A percentile compares a stretch with the other conserved stretches of the same genome.
Conservation (phyloP, 805 yeast genomes). For the Suhomyces faveliae region DNA sequence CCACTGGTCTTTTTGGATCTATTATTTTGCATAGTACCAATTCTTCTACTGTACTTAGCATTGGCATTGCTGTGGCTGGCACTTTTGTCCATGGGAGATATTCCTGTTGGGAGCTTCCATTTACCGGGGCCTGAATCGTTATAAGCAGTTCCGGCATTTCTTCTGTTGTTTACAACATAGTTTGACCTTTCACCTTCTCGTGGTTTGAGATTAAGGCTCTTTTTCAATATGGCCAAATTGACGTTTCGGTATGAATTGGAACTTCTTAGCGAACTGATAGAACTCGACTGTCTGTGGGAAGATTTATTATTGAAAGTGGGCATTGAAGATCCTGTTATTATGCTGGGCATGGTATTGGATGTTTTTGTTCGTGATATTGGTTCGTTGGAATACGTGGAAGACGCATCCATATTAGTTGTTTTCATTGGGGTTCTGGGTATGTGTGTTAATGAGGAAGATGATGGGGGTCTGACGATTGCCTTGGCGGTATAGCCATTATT, state of each 20-base stretch:
- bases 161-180: constrained; percentile 47
- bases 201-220: constrained; percentile 35
- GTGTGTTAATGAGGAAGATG: background rate
- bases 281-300: constrained; percentile 23
- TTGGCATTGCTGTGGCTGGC: constrained; percentile 4
- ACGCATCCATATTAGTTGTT: constrained; percentile 5
- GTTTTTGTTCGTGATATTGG: constrained; percentile 9
- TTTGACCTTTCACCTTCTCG: constrained; percentile 52
- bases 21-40: constrained; percentile 14
- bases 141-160: constrained; percentile 48
- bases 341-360: constrained; percentile 3
- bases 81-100: constrained; percentile 41
- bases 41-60: constrained; percentile 28
- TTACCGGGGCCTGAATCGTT: constrained; percentile 46
- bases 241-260: constrained; percentile 34
- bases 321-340: background rate
- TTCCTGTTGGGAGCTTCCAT: constrained; percentile 56
- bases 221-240: constrained; percentile 37
- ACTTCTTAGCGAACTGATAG: constrained; percentile 37
- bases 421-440: constrained; percentile 5
- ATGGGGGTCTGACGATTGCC: background rate
- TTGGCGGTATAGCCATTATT: background rate
- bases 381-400: constrained; percentile 5
- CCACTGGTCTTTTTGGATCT: constrained; percentile 37
- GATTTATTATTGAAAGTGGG: constrained; percentile 1